Percentiles rank a stretch among this genome's conserved stretches.
These are phyloP conservation scores for Ceratobasidium sp. DNA, from an alignment of 1,284 basidiomycete species.

Conservation along the genomic window DNA sequence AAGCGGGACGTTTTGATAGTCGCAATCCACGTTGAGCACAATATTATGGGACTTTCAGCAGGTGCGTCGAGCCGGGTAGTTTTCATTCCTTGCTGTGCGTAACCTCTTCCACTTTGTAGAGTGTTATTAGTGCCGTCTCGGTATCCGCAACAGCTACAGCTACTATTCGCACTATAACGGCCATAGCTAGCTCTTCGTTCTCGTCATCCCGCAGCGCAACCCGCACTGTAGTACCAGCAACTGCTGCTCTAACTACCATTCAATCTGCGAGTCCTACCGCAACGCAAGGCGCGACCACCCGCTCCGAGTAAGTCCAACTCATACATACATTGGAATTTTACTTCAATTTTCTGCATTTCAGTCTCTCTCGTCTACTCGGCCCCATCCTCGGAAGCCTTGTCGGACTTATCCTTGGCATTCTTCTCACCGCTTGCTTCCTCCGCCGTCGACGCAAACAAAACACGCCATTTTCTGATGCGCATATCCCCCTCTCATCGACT, in stretches of 20 bases:
- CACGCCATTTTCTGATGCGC: not conserved
- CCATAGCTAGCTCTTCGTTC: too few relatives aligned
- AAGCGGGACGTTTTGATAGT: not conserved
- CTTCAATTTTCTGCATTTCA: not conserved
- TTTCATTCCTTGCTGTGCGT: not conserved
- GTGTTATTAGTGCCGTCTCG: constrained; percentile 25
- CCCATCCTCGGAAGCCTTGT: constrained; percentile 5
- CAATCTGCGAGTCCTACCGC: not conserved
- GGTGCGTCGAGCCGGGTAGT: not conserved
- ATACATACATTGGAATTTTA: not conserved
- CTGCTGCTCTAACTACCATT: not conserved
- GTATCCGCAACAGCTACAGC: constrained; percentile 13
- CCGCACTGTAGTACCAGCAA: not conserved
- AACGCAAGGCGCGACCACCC: not conserved
- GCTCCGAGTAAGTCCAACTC: not conserved
- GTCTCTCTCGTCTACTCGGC: not conserved
- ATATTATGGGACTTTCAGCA: not conserved
- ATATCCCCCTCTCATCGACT: not conserved
- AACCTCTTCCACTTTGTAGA: constrained; percentile 2
- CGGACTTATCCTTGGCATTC: not conserved
- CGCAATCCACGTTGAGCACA: constrained; percentile 9
- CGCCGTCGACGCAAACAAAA: not conserved
- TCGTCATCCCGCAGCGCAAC: not conserved
- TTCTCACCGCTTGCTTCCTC: constrained; percentile 1
- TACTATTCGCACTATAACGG: too few relatives aligned